Conservation (phyloP, 2,329 filamentous ascomycete species). For the Tolypocladium album region DNA sequence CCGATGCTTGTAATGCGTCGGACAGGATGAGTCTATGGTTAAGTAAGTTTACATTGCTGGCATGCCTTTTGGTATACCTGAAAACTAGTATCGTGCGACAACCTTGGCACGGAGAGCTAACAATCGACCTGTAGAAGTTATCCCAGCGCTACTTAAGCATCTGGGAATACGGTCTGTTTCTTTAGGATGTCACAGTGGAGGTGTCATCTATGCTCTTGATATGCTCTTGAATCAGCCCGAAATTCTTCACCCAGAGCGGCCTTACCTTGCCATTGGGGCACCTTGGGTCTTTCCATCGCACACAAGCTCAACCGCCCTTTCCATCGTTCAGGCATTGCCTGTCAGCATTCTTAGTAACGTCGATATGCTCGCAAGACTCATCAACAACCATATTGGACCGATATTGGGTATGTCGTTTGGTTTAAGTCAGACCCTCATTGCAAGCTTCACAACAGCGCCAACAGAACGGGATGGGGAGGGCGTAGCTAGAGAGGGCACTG, state of each 20-base stretch:
- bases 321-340: background rate
- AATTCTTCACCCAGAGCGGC: background rate
- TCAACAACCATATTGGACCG: background rate
- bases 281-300: no score
- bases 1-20: constrained; percentile 12
- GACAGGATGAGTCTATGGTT: constrained; percentile 15
- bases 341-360: background rate
- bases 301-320: no score
- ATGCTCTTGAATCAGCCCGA: background rate
- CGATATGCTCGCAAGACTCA: background rate
- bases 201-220: constrained; percentile 19
- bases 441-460: background rate
- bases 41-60: constrained; percentile 4
- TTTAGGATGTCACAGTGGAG: constrained; percentile 18
- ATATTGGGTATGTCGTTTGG: background rate
- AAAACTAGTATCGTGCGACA: no score
- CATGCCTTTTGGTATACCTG: no score
- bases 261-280: background rate
- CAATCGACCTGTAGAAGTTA: no score
- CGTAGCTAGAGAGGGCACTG: background rate
- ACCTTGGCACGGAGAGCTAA: no score
- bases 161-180: constrained; percentile 18
- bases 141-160: constrained; percentile 20
- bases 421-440: background rate
- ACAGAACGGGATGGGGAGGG: background rate